Conservation (phyloP, 2,329 filamentous ascomycete species). For the Aspergillus niger region DNA sequence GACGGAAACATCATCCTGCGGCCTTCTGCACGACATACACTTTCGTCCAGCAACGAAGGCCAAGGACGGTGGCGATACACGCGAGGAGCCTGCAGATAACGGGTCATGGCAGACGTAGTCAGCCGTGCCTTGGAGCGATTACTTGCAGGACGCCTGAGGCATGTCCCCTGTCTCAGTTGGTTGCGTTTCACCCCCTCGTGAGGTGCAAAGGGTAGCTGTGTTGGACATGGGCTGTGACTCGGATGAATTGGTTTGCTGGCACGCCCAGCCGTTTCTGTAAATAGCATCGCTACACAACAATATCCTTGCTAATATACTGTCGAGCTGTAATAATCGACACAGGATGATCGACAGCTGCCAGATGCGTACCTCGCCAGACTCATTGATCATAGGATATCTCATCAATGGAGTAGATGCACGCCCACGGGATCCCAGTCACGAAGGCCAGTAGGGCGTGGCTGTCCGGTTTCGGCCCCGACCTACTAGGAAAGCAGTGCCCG, state of each 20-base stretch:
- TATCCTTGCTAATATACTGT: not conserved
- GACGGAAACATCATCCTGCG: not conserved
- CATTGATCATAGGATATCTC: not conserved
- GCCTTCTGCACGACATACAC: slow-evolving; percentile 3
- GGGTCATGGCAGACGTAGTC: not conserved
- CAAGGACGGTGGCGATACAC: not conserved
- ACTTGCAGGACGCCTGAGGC: not conserved
- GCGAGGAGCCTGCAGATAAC: not conserved
- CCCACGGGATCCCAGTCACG: not conserved
- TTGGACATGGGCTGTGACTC: not conserved
- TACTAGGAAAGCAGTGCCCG: not conserved
- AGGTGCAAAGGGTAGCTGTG: not conserved
- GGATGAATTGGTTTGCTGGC: not conserved
- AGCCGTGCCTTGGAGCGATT: not conserved
- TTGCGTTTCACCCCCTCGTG: not conserved
- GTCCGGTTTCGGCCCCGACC: not conserved
- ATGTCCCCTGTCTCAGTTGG: not conserved
- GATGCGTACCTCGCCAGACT: not conserved
- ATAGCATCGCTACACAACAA: not conserved
- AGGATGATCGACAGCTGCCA: not conserved
- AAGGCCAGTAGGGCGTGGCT: not conserved
- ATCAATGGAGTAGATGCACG: not conserved
- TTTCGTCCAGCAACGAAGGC: not conserved
- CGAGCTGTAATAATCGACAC: not conserved
- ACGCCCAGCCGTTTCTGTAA: not conserved